Conservation (phyloP, 2,329 filamentous ascomycete species). For the Aschersonia sp. region DNA sequence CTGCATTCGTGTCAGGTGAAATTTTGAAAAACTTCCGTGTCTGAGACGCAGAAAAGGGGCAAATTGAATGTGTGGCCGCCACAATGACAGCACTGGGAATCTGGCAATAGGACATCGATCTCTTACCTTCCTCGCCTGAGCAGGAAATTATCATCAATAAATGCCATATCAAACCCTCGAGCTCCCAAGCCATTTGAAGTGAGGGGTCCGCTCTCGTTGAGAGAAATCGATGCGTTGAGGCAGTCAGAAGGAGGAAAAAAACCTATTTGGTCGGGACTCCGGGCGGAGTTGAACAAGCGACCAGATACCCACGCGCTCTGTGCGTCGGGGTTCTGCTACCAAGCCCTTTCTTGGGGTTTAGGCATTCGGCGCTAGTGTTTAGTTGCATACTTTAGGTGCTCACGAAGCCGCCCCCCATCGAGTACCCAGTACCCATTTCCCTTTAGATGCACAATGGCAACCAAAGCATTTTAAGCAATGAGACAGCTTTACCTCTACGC, state of each 20-base stretch:
- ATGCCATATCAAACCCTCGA: conserved; percentile 22
- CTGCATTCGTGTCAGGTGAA: conserved; percentile 6
- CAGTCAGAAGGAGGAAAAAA: conserved; percentile 1
- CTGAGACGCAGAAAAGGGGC: background rate
- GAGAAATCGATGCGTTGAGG: no score
- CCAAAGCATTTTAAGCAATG: no score
- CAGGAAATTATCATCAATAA: conserved; percentile 22
- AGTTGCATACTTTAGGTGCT: no score
- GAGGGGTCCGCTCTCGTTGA: conserved; percentile 1
- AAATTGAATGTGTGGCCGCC: no score
- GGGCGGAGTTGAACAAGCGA: conserved; percentile 8
- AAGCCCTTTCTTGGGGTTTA: no score
- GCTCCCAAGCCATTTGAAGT: conserved; percentile 19
- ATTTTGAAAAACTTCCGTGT: background rate
- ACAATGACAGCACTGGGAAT: background rate
- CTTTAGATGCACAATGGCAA: no score
- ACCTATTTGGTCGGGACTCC: background rate
- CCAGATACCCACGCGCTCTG: background rate
- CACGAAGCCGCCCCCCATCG: no score
- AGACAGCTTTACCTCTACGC: no score
- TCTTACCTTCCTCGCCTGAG: conserved; percentile 22
- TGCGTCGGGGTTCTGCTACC: no score
- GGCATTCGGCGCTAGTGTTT: no score
- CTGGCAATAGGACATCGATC: background rate
- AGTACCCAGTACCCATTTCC: no score